Evolutionary conservation across 2,329 filamentous ascomycete genomes (phyloP).

Genomic region (Arthrinium puccinioides): DNA sequence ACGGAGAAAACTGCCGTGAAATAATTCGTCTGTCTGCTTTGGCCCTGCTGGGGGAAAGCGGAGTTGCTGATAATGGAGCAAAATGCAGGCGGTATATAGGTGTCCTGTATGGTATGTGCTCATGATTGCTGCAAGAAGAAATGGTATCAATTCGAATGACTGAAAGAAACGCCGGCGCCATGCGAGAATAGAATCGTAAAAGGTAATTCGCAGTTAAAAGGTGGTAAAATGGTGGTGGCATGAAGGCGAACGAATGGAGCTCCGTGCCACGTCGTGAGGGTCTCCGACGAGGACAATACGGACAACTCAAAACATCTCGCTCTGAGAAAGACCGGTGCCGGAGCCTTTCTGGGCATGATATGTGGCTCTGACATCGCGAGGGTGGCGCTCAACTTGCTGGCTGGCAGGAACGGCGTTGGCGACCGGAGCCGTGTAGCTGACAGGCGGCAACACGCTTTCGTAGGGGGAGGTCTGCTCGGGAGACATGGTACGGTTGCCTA

Average conservation of each 20-base stretch:
- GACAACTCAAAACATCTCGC: conserved; percentile 53
- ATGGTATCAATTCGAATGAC: conserved; percentile 15
- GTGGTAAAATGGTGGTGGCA: not conserved
- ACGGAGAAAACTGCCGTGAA: conserved; percentile 1
- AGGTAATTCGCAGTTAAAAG: conserved; percentile 14
- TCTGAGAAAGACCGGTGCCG: conserved; percentile 44
- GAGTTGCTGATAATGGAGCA: not conserved
- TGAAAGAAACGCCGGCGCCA: conserved; percentile 25
- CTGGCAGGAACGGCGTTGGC: conserved; percentile 18
- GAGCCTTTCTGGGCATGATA: conserved; percentile 24
- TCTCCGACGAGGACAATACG: too few species aligned
- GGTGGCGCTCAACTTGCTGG: conserved; percentile 21
- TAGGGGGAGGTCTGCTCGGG: conserved; percentile 29
- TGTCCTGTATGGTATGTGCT: not conserved
- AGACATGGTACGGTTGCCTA: conserved; percentile 27
- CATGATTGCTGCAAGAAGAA: conserved; percentile 7
- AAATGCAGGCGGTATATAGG: conserved; percentile 1
- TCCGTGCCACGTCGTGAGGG: too few species aligned
- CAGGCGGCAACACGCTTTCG: conserved; percentile 27
- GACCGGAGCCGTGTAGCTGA: conserved; percentile 17
- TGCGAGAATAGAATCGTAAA: conserved; percentile 25
- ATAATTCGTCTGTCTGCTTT: not conserved
- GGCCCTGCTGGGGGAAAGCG: too few species aligned
- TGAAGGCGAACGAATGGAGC: too few species aligned
- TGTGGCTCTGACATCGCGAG: conserved; percentile 28